Evolutionary conservation across 192 early-diverging fungal species (phyloP).

Genomic region (Coemansia sp.): DNA sequence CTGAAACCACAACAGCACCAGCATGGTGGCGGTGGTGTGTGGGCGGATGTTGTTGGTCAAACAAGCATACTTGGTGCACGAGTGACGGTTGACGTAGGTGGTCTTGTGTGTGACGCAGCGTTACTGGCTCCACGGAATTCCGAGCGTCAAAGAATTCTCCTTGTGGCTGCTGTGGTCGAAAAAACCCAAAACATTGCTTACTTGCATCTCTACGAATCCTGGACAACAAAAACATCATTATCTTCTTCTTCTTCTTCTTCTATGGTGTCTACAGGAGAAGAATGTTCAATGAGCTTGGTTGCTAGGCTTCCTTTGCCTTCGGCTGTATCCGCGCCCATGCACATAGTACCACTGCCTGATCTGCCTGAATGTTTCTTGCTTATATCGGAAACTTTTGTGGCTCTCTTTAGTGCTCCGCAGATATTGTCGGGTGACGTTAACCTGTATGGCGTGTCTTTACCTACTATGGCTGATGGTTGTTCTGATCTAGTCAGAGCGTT

Average conservation of each 20-base stretch:
- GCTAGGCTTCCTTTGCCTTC: slow-evolving; percentile 38
- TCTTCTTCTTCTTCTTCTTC: too few relatives aligned
- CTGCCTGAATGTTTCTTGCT: slow-evolving; percentile 34
- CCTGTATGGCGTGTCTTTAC: slow-evolving; percentile 18
- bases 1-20: too few relatives aligned
- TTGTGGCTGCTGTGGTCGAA: slow-evolving; percentile 33
- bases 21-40: too few relatives aligned
- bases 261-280: not conserved
- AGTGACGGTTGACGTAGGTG: not conserved
- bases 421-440: slow-evolving; percentile 42
- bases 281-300: slow-evolving; percentile 1
- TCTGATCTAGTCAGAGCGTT: slow-evolving; percentile 12
- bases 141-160: slow-evolving; percentile 22
- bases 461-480: not conserved
- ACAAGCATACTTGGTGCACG: not conserved
- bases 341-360: slow-evolving; percentile 26
- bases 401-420: slow-evolving; percentile 30
- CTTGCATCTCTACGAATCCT: slow-evolving; percentile 35
- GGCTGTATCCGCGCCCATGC: slow-evolving; percentile 17
- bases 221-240: too few relatives aligned
- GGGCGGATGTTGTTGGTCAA: too few relatives aligned
- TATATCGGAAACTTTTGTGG: slow-evolving; percentile 15
- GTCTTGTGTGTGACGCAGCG: slow-evolving; percentile 30
- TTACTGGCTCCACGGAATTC: slow-evolving; percentile 12
- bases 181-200: slow-evolving; percentile 3